phyloP scores from a whole-genome alignment of 495 filamentous ascomycete genomes.

The Trichoderma gamsii region DNA sequence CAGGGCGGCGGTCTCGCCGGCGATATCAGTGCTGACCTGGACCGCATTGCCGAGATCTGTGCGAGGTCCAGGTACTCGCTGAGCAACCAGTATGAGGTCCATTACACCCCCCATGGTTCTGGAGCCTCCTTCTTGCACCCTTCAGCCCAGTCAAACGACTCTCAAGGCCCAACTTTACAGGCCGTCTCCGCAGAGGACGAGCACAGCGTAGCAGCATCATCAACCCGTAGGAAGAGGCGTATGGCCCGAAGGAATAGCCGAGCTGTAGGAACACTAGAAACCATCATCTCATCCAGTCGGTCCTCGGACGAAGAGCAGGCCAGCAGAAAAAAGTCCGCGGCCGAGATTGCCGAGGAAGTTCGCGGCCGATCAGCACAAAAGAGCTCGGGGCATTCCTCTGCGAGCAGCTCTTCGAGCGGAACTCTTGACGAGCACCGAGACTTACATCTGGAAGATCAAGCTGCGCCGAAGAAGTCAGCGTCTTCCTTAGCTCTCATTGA shows the following conservation, averaged over 20 bases:
- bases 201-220: constrained; percentile 20
- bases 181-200: constrained; percentile 46
- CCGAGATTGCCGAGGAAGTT: constrained; percentile 44
- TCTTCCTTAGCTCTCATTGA: constrained; percentile 44
- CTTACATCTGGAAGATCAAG: constrained; percentile 18
- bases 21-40: constrained; percentile 43
- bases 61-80: constrained; percentile 48
- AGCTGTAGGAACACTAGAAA: constrained; percentile 50
- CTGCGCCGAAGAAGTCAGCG: constrained; percentile 25
- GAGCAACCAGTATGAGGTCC: constrained; percentile 55
- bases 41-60: constrained; percentile 54
- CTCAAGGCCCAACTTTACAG: constrained; percentile 41
- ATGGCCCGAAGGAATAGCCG: constrained; percentile 36
- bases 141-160: constrained; percentile 12
- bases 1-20: constrained; percentile 19
- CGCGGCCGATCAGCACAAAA: constrained; percentile 37
- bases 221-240: constrained; percentile 25
- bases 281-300: constrained; percentile 51
- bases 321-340: constrained; percentile 46
- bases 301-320: constrained; percentile 48
- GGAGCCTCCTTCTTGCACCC: constrained; percentile 33
- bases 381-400: constrained; percentile 21
- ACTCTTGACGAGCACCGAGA: constrained; percentile 23
- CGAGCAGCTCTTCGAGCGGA: constrained; percentile 21
- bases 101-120: constrained; percentile 49